These are phyloP conservation scores for Coffea humblotiana DNA, from an alignment of 305 asterid species.

Conservation along the genomic window DNA sequence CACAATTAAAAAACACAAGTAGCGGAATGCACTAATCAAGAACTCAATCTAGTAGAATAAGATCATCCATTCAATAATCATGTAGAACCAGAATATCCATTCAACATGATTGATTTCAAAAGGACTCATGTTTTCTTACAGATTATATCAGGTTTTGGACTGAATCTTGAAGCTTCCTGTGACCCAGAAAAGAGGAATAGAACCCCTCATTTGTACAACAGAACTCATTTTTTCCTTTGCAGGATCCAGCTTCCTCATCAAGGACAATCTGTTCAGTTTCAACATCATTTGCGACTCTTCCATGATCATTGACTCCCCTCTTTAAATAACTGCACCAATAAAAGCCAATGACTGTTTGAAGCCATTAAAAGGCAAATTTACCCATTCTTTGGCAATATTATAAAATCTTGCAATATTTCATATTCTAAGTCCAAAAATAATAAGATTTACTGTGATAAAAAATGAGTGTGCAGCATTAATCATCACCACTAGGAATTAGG, in stretches of 20 bases:
- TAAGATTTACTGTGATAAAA: not conserved
- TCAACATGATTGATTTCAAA: not conserved
- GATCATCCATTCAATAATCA: not conserved
- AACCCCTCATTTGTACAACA: constrained; percentile 98
- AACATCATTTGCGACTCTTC: constrained; percentile 98
- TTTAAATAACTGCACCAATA: constrained; percentile 73
- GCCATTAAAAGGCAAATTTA: not conserved
- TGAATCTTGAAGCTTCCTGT: constrained; percentile 97
- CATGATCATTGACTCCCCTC: constrained; percentile 98
- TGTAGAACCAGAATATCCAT: not conserved
- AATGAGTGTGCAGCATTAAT: not conserved
- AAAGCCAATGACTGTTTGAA: constrained; percentile 17
- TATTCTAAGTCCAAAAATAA: too few species aligned
- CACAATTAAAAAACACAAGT: not conserved
- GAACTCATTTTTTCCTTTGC: constrained; percentile 98
- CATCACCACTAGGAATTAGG: not conserved
- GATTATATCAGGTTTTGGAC: constrained; percentile 99
- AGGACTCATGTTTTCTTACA: constrained; percentile 45
- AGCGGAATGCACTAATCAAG: constrained; percentile 7
- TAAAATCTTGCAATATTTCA: too few species aligned
- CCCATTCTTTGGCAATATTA: too few species aligned
- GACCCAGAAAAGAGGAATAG: constrained; percentile 99
- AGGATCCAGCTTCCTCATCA: constrained; percentile 96
- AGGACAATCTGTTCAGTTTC: constrained; percentile 97
- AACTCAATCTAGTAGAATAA: constrained; percentile 16